Conservation (phyloP, 2,329 filamentous ascomycete genomes). For the Elsinoe arachidis region DNA sequence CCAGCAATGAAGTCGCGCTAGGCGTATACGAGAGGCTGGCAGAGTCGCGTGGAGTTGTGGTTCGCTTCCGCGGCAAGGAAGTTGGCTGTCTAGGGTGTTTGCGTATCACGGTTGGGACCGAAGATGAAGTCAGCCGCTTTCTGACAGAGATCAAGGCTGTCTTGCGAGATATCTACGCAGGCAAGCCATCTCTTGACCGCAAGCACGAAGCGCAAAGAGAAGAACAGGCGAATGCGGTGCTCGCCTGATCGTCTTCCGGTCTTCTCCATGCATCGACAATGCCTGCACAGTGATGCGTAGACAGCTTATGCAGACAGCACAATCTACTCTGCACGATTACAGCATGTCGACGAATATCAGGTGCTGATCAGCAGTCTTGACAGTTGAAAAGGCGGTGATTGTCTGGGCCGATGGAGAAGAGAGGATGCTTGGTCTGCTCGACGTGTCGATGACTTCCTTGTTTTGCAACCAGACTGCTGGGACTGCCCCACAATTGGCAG, state of each 20-base stretch:
- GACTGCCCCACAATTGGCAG: slow-evolving; percentile 2
- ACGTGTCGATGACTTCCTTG: slow-evolving; percentile 9
- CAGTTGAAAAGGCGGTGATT: neutral
- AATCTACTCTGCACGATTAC: slow-evolving; percentile 6
- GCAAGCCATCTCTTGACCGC: slow-evolving; percentile 24
- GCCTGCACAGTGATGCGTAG: neutral
- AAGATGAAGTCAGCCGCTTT: slow-evolving; percentile 73
- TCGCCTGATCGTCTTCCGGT: slow-evolving; percentile 30
- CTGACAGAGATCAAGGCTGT: slow-evolving; percentile 55
- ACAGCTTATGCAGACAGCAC: slow-evolving; percentile 9
- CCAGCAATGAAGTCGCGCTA: slow-evolving; percentile 70
- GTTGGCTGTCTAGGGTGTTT: slow-evolving; percentile 80
- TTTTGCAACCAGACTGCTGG: slow-evolving; percentile 6
- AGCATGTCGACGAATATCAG: slow-evolving; percentile 2
- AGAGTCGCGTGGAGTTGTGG: slow-evolving; percentile 79
- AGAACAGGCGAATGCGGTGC: slow-evolving; percentile 40
- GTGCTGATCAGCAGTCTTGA: slow-evolving; percentile 2
- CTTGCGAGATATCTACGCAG: slow-evolving; percentile 40
- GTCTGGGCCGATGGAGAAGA: slow-evolving; percentile 2
- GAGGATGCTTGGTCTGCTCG: neutral
- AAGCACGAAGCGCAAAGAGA: slow-evolving; percentile 39
- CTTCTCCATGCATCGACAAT: neutral
- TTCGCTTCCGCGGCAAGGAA: slow-evolving; percentile 89
- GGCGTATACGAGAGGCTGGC: slow-evolving; percentile 78
- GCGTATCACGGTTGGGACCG: slow-evolving; percentile 85